Conservation (phyloP, 495 filamentous ascomycete species). For the Tuber umbilicatum region DNA sequence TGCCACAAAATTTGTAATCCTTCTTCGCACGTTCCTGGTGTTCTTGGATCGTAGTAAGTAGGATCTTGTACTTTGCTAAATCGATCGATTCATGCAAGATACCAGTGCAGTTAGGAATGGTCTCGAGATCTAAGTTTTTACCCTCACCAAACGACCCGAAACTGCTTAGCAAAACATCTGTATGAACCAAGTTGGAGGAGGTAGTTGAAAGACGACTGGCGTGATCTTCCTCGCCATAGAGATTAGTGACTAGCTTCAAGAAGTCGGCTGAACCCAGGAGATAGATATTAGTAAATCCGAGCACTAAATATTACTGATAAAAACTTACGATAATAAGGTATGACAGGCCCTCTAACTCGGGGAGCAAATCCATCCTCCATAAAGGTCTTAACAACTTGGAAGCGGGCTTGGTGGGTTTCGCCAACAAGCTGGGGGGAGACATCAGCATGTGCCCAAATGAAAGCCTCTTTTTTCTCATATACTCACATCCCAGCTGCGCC, state of each 20-base stretch:
- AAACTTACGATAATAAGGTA: slow-evolving; percentile 27
- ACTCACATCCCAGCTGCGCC: slow-evolving; percentile 26
- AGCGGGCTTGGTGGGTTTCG: not conserved
- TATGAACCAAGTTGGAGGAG: slow-evolving; percentile 12
- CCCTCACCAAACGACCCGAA: slow-evolving; percentile 22
- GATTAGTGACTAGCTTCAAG: slow-evolving; percentile 16
- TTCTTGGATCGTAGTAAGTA: slow-evolving; percentile 8
- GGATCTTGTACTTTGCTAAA: slow-evolving; percentile 23
- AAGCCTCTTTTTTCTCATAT: not conserved
- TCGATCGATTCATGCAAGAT: slow-evolving; percentile 20
- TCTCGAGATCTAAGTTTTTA: slow-evolving; percentile 7
- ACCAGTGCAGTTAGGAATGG: slow-evolving; percentile 3
- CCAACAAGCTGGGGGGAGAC: not conserved
- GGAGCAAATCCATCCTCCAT: not conserved
- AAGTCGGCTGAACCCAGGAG: slow-evolving; percentile 15
- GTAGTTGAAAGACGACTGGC: slow-evolving; percentile 12
- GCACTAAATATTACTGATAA: not conserved
- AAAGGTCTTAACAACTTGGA: not conserved
- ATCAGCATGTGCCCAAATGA: not conserved
- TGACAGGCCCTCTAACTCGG: slow-evolving; percentile 18
- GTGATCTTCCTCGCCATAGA: slow-evolving; percentile 23
- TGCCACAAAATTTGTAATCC: slow-evolving; percentile 23
- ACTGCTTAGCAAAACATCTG: slow-evolving; percentile 6
- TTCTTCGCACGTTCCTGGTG: slow-evolving; percentile 23
- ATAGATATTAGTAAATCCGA: slow-evolving; percentile 3